Percentiles rank a stretch among this genome's conserved stretches.
Conservation (phyloP, 2,329 filamentous ascomycete species). For the Colletotrichum siamense region DNA sequence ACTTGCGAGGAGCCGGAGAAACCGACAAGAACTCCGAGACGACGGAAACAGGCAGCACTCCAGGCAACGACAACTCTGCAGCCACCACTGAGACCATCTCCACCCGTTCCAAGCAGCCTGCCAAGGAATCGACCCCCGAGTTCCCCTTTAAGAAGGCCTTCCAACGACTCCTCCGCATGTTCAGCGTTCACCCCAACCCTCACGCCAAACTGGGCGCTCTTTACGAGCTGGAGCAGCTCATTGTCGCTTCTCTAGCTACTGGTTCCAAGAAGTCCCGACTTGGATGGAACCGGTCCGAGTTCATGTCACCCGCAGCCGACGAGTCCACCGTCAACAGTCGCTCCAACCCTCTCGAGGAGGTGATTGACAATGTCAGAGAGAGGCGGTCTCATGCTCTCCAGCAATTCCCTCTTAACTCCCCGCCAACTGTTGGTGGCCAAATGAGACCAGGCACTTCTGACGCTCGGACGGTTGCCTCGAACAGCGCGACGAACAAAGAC, state of each 20-base stretch:
- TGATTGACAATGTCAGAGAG: constrained; percentile 74
- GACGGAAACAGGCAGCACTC: constrained; percentile 39
- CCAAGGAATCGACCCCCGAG: constrained; percentile 48
- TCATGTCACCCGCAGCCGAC: constrained; percentile 33
- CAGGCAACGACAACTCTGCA: constrained; percentile 45
- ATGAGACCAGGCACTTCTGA: constrained; percentile 51
- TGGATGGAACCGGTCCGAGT: constrained; percentile 39
- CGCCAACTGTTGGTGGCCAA: constrained; percentile 28
- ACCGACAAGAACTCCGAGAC: constrained; percentile 41
- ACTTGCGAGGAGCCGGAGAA: constrained; percentile 60
- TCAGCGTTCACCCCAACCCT: constrained; percentile 89
- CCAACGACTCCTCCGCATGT: constrained; percentile 79
- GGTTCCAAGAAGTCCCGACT: constrained; percentile 35
- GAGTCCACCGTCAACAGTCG: constrained; percentile 39
- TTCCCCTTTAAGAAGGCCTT: constrained; percentile 87
- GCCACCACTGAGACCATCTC: constrained; percentile 44
- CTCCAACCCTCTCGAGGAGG: constrained; percentile 63
- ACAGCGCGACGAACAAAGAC: constrained; percentile 61
- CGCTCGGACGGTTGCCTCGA: constrained; percentile 54
- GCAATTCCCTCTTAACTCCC: constrained; percentile 37
- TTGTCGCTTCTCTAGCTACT: constrained; percentile 67
- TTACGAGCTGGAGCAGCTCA: constrained; percentile 82
- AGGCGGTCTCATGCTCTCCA: constrained; percentile 65
- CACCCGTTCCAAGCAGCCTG: constrained; percentile 29
- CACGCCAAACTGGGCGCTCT: constrained; percentile 84